Percentiles rank a stretch among this genome's conserved stretches.
Evolutionary conservation across 345 rosid genomes (phyloP).

Genomic region (Murraya koenigii): DNA sequence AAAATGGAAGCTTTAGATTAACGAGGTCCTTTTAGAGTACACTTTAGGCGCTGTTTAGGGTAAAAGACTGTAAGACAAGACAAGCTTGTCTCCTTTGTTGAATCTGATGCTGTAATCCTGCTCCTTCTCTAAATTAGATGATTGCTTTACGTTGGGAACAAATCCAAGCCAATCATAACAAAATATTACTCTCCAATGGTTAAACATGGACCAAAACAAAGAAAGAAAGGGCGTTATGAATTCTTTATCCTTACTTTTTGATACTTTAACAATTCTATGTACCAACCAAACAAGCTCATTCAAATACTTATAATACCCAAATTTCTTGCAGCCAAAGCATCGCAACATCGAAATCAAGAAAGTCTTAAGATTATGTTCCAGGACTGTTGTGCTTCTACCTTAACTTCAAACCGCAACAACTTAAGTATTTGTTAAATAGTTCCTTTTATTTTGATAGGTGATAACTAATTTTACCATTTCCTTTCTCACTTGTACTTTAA

Average conservation of each 20-base stretch:
- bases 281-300: neutral
- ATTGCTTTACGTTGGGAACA: constrained; percentile 1
- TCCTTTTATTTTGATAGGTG: too few relatives aligned
- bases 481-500: neutral
- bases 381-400: neutral
- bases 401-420: neutral
- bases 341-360: neutral
- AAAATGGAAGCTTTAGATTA: constrained; percentile 1
- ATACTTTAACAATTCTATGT: neutral
- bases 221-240: neutral
- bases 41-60: constrained; percentile 2
- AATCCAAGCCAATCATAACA: constrained; percentile 9
- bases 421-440: neutral
- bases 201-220: constrained; percentile 1
- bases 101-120: constrained; percentile 5
- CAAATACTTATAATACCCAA: neutral
- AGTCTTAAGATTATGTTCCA: neutral
- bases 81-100: neutral
- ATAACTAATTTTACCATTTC: too few relatives aligned
- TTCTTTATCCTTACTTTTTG: constrained; percentile 8
- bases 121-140: constrained; percentile 15
- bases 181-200: constrained; percentile 7
- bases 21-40: neutral
- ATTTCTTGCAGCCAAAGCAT: constrained; percentile 15
- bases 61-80: constrained; percentile 12